Evolutionary conservation across 441 rosid genomes (phyloP).

Genomic region (Erodium chrysanthum): DNA sequence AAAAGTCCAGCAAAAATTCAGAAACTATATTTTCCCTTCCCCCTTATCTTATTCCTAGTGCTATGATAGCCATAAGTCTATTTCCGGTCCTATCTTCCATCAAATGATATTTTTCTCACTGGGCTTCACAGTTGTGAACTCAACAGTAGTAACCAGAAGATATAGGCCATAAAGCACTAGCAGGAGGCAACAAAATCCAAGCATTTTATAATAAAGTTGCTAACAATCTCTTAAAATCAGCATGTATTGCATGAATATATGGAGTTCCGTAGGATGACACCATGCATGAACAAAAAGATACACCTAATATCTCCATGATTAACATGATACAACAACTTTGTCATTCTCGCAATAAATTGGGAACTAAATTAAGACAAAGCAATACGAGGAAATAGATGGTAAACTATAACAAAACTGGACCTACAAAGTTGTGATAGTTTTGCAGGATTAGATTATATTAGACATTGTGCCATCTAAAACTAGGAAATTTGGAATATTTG

Average conservation of each 20-base stretch:
- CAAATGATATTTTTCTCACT: not conserved
- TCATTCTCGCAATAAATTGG: not conserved
- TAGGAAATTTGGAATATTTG: not conserved
- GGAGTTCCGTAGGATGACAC: not conserved
- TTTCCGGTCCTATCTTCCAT: not conserved
- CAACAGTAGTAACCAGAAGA: not conserved
- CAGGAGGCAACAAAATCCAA: not conserved
- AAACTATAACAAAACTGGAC: not conserved
- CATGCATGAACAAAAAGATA: not conserved
- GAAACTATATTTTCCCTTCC: not conserved
- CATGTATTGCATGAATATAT: not conserved
- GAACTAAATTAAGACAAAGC: not conserved
- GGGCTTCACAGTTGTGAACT: not conserved
- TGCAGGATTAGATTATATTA: not conserved
- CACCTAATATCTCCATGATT: not conserved
- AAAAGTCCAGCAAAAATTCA: not conserved
- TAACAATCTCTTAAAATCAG: not conserved
- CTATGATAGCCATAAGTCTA: not conserved
- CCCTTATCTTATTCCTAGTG: not conserved
- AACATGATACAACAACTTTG: no score
- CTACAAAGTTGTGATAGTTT: not conserved
- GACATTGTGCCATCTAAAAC: not conserved
- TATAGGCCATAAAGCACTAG: not conserved
- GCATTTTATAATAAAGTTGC: not conserved
- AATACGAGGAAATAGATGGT: not conserved